Evolutionary conservation across 805 yeast genomes (phyloP).

Genomic region (Lipomyces sp.): DNA sequence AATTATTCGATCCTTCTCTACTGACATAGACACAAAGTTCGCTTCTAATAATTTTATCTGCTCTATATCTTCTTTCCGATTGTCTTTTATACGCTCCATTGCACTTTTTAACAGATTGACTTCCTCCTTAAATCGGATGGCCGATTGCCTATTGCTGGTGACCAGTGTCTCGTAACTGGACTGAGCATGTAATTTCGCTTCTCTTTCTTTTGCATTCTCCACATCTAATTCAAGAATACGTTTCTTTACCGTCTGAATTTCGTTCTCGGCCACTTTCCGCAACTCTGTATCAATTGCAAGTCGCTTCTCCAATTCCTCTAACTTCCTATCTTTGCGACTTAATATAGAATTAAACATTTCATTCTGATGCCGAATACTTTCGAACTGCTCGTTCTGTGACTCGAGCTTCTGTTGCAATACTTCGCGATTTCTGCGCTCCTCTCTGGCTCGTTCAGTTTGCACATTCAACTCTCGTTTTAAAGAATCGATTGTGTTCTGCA

Average conservation of each 20-base stretch:
- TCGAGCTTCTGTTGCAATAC: slow-evolving; percentile 56
- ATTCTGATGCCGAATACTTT: slow-evolving; percentile 67
- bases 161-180: slow-evolving; percentile 26
- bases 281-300: slow-evolving; percentile 36
- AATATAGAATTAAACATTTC: slow-evolving; percentile 72
- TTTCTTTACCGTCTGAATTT: slow-evolving; percentile 14
- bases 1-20: slow-evolving; percentile 13
- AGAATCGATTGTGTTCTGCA: slow-evolving; percentile 58
- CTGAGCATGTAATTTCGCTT: slow-evolving; percentile 26
- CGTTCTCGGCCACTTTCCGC: slow-evolving; percentile 1
- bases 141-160: slow-evolving; percentile 15
- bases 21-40: slow-evolving; percentile 7
- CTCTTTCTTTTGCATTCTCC: slow-evolving; percentile 21
- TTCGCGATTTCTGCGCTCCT: slow-evolving; percentile 59
- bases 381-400: slow-evolving; percentile 59
- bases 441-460: slow-evolving; percentile 49
- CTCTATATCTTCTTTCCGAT: slow-evolving; percentile 19
- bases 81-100: slow-evolving; percentile 11
- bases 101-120: slow-evolving; percentile 17
- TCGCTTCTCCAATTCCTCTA: slow-evolving; percentile 67
- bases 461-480: slow-evolving; percentile 56
- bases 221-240: slow-evolving; percentile 20
- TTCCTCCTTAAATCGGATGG: slow-evolving; percentile 23
- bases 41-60: slow-evolving; percentile 9
- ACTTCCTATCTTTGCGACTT: slow-evolving; percentile 70